Percentiles rank a stretch among this genome's conserved stretches.
These are phyloP conservation scores for Cyclospora cayetanensis DNA, from an alignment of 169 alveolate genomes.

Conservation along the genomic window DNA sequence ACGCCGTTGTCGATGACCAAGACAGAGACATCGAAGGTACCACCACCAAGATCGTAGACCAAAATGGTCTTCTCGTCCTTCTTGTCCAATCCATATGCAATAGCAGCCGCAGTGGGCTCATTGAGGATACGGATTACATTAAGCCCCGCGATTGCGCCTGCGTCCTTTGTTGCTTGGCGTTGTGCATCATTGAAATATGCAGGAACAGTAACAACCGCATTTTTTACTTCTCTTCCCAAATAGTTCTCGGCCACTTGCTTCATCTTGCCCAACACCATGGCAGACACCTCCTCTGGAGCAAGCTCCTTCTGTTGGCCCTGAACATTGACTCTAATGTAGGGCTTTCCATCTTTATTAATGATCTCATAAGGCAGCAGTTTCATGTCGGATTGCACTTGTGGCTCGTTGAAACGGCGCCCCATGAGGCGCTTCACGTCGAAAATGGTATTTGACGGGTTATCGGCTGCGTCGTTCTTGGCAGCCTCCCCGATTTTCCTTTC, in stretches of 20 bases:
- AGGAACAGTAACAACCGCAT: slow-evolving; percentile 81
- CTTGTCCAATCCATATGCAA: slow-evolving; percentile 99
- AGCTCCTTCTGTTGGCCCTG: slow-evolving; percentile 91
- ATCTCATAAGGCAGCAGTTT: slow-evolving; percentile 96
- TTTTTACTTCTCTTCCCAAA: slow-evolving; percentile 94
- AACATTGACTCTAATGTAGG: slow-evolving; percentile 93
- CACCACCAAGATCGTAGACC: slow-evolving; percentile 99
- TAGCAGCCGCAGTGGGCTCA: slow-evolving; percentile 99
- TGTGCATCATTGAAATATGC: slow-evolving; percentile 99
- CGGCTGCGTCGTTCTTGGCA: slow-evolving; percentile 98
- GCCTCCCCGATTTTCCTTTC: slow-evolving; percentile 97
- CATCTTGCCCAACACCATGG: slow-evolving; percentile 97
- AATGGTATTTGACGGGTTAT: slow-evolving; percentile 96
- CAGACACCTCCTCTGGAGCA: slow-evolving; percentile 99
- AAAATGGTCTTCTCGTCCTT: slow-evolving; percentile 95
- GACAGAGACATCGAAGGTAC: slow-evolving; percentile 99
- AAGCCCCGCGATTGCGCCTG: slow-evolving; percentile 99
- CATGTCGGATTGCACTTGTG: slow-evolving; percentile 95
- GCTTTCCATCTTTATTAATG: slow-evolving; percentile 94
- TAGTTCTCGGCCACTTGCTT: slow-evolving; percentile 97
- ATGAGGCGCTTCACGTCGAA: slow-evolving; percentile 98
- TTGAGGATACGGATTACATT: slow-evolving; percentile 97
- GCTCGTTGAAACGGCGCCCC: slow-evolving; percentile 97
- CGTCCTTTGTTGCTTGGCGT: slow-evolving; percentile 99
- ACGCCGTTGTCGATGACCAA: slow-evolving; percentile 98